Conservation (phyloP, 208 protist genomes). For the Leishmania braziliensis region DNA sequence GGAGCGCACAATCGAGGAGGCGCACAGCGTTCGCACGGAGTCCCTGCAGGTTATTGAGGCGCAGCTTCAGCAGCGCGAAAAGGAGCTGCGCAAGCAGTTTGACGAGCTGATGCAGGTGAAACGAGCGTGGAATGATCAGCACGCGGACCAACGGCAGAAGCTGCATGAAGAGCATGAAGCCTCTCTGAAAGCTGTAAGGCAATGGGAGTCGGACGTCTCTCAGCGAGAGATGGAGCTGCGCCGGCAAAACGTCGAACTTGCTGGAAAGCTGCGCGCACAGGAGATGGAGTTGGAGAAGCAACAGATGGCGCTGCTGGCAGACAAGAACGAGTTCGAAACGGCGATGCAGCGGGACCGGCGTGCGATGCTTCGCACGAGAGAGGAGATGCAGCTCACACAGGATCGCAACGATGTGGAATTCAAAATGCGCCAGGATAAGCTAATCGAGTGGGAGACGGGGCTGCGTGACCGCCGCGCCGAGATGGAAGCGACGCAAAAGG, state of each 20-base stretch:
- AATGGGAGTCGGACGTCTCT: slow-evolving; percentile 11
- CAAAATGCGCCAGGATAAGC: slow-evolving; percentile 33
- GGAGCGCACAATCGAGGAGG: slow-evolving; percentile 39
- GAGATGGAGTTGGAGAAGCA: slow-evolving; percentile 52
- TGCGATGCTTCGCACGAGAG: slow-evolving; percentile 38
- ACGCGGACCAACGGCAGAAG: slow-evolving; percentile 34
- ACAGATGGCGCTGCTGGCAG: slow-evolving; percentile 35
- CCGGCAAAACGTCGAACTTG: slow-evolving; percentile 27
- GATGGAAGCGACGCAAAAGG: slow-evolving; percentile 33
- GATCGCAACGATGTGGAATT: slow-evolving; percentile 31
- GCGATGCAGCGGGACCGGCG: slow-evolving; percentile 40
- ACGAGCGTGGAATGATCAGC: slow-evolving; percentile 33
- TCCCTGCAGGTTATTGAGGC: slow-evolving; percentile 46
- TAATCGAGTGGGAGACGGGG: slow-evolving; percentile 34
- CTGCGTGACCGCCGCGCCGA: slow-evolving; percentile 34
- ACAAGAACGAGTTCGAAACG: slow-evolving; percentile 42
- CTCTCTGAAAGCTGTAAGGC: slow-evolving; percentile 34
- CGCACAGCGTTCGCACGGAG: slow-evolving; percentile 31
- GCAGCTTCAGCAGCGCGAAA: slow-evolving; percentile 41
- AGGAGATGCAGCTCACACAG: slow-evolving; percentile 44
- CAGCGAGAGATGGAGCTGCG: slow-evolving; percentile 27
- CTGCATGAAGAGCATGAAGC: slow-evolving; percentile 43
- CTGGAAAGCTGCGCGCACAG: slow-evolving; percentile 33
- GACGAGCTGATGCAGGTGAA: slow-evolving; percentile 31
- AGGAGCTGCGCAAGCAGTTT: slow-evolving; percentile 33